These are phyloP conservation scores for Tetrahymena elliotti DNA, from an alignment of 73 alveolate genomes.

Conservation along the genomic window DNA sequence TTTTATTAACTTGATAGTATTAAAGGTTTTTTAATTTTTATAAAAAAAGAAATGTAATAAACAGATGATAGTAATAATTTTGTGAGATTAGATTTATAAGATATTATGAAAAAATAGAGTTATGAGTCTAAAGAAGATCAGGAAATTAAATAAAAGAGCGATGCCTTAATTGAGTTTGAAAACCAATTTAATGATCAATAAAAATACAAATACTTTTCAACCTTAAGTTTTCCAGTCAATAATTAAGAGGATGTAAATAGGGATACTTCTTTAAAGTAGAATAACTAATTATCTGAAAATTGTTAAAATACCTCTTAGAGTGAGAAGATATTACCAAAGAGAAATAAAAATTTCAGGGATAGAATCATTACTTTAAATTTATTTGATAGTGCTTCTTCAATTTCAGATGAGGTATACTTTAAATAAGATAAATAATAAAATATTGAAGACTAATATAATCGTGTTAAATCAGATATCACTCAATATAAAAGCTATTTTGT, in stretches of 20 bases:
- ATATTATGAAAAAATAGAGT: not conserved
- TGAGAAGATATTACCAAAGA: not conserved
- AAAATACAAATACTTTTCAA: not conserved
- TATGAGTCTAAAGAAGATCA: not conserved
- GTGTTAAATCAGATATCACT: not conserved
- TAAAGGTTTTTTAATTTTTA: no score
- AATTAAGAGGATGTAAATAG: not conserved
- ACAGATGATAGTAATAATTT: not conserved
- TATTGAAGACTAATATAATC: not conserved
- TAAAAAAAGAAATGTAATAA: not conserved
- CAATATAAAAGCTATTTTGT: not conserved
- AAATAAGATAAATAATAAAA: not conserved
- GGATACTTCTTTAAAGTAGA: no score
- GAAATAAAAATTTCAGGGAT: not conserved
- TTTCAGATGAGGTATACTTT: not conserved
- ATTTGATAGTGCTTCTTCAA: not conserved
- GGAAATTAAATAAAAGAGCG: not conserved
- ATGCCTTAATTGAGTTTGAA: not conserved
- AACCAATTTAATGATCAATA: not conserved
- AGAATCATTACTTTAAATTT: not conserved
- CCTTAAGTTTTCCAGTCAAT: not conserved
- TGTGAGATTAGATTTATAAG: not conserved
- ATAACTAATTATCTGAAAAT: no score
- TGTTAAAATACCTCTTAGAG: no score
- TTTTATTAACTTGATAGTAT: not conserved